Percentiles rank a stretch among this genome's conserved stretches.
These are phyloP conservation scores for Cytospora paraplurivora DNA, from an alignment of 2,329 filamentous ascomycete species.

Conservation along the genomic window DNA sequence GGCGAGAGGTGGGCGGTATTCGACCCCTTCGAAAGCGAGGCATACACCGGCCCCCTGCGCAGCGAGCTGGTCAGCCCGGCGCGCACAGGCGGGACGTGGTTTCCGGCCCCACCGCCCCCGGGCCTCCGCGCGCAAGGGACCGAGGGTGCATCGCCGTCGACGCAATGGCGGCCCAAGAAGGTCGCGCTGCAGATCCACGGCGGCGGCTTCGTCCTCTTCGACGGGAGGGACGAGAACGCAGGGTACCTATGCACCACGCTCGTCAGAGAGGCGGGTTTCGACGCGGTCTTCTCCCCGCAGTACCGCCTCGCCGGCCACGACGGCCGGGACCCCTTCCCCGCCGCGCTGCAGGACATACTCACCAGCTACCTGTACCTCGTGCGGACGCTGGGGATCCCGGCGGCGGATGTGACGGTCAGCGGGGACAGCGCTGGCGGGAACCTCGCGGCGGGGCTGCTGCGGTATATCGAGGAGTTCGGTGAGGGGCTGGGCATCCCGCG, in stretches of 20 bases:
- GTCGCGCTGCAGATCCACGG: slow-evolving; percentile 52
- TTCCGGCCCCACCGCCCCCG: slow-evolving; percentile 23
- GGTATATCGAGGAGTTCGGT: slow-evolving; percentile 48
- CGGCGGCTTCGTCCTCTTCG: slow-evolving; percentile 49
- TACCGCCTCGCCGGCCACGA: slow-evolving; percentile 49
- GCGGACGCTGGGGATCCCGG: slow-evolving; percentile 41
- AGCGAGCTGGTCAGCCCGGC: slow-evolving; percentile 20
- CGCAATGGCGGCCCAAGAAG: slow-evolving; percentile 17
- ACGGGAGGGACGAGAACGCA: slow-evolving; percentile 42
- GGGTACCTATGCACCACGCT: slow-evolving; percentile 11
- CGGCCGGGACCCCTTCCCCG: slow-evolving; percentile 48
- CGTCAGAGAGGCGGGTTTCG: slow-evolving; percentile 37
- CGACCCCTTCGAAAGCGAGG: slow-evolving; percentile 50
- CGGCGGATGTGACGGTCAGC: slow-evolving; percentile 45
- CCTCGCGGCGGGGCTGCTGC: slow-evolving; percentile 45
- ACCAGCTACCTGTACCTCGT: slow-evolving; percentile 49
- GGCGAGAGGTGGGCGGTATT: slow-evolving; percentile 10
- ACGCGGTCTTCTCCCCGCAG: slow-evolving; percentile 46
- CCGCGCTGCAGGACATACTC: slow-evolving; percentile 51
- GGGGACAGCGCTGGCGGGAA: slow-evolving; percentile 56
- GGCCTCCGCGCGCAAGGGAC: no score
- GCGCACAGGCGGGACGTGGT: slow-evolving; percentile 33
- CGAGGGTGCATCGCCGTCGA: neutral
- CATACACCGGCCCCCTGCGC: slow-evolving; percentile 28
- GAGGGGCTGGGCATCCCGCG: slow-evolving; percentile 35